phyloP scores from a whole-genome alignment of 148 eudicot genomes.

The Cornus controversa region DNA sequence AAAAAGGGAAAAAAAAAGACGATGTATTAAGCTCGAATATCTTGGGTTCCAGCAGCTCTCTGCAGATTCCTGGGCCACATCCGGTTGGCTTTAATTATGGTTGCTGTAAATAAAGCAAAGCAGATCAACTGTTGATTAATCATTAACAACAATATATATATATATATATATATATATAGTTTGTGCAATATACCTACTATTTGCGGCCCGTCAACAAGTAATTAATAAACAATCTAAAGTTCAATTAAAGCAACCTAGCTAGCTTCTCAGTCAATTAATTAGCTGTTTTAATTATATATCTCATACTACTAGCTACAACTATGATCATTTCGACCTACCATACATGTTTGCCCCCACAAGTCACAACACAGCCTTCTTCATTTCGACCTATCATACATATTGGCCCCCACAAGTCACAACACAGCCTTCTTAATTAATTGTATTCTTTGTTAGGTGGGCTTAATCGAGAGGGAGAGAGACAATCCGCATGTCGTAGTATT shows the following conservation, averaged over 20 bases:
- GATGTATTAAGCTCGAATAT: not conserved
- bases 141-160: not conserved
- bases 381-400: not conserved
- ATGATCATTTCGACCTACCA: not conserved
- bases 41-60: not conserved
- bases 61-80: not conserved
- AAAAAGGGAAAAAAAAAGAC: too few relatives aligned
- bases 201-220: slow-evolving; percentile 15
- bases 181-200: slow-evolving; percentile 16
- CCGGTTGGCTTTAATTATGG: slow-evolving; percentile 4
- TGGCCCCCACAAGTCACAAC: not conserved
- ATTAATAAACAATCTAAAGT: slow-evolving; percentile 2
- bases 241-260: not conserved
- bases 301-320: not conserved
- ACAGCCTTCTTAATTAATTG: not conserved
- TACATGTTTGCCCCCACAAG: not conserved
- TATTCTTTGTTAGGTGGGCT: not conserved
- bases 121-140: slow-evolving; percentile 20
- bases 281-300: not conserved
- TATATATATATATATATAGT: too few relatives aligned
- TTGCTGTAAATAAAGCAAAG: slow-evolving; percentile 5
- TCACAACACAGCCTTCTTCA: not conserved
- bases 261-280: not conserved
- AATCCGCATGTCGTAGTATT: too few relatives aligned
- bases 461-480: too few relatives aligned